Evolutionary conservation across 805 yeast genomes (phyloP), one percentile per base, ranked within the genome.

Genomic region (Kazachstania kunashirensis): DNA sequence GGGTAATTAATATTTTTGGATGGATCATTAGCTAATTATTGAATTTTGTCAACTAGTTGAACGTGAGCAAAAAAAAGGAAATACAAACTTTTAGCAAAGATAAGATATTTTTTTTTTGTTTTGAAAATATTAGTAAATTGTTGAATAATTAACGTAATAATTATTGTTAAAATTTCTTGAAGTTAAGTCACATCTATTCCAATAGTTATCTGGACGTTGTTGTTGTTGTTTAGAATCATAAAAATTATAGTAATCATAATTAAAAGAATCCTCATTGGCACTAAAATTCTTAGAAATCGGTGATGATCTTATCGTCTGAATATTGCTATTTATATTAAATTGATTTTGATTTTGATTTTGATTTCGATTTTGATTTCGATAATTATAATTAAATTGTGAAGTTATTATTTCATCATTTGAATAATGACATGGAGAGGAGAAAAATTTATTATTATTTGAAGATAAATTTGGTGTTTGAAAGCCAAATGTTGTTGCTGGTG

Each of bases 191-290:
- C 15, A n/a, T 26, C 11, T n/a, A 9, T 13, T 26, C 29, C 29
- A 26, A 26, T 14, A n/a, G 15, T 13, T 19, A 24, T 28, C 28
- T 4, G 33, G 17, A 13, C 17, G 26, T n/a, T n/a, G 29, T 14
- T 13, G 17, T 17, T 24, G 35, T 28, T 31, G 36, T 21, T 31
- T 31, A 6, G 33, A 26, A 28, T 41, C 38, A 15, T 41, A 43
- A 23, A 43, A 47, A 36, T 47, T 46, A 38, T 49, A 49, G 34
- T 38, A 49, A 36, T 45, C 50, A 37, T 43, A 47, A 33, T 46
- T 46, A 26, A 46, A 46, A 8, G 27, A 34, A 16, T 38, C 36
- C 16, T 37, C 39, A 23, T 31, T 26, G 3, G 27, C 16, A 19
- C 12, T 33, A 11, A 11, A 33, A n/a, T 2, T 12, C 7, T 33